Percentiles rank a stretch among this genome's conserved stretches.
phyloP scores from a whole-genome alignment of 345 rosid species.

The Gossypium raimondii region DNA sequence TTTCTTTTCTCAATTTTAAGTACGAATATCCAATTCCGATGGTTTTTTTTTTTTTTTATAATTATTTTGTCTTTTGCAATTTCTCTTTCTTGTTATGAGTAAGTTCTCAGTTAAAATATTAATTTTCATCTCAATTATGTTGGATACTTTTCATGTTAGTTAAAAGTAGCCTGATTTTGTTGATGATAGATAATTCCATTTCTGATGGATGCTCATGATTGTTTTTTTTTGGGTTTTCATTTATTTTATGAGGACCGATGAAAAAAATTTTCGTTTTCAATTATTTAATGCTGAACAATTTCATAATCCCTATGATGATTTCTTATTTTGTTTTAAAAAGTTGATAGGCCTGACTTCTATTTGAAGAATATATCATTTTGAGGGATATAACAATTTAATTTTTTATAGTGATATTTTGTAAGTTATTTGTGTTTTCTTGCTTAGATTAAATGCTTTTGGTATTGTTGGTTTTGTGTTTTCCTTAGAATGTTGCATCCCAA shows the following conservation, averaged over 20 bases:
- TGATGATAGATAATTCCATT: background rate
- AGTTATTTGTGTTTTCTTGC: background rate
- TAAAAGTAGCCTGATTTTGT: background rate
- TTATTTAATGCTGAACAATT: background rate
- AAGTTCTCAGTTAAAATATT: background rate
- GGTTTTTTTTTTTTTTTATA: too few species aligned
- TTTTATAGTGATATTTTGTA: background rate
- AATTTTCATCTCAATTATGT: background rate
- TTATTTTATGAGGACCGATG: background rate
- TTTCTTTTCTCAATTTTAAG: background rate
- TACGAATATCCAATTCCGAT: background rate
- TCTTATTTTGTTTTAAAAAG: background rate
- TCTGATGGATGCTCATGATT: background rate
- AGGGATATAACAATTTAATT: background rate
- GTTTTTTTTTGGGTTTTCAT: background rate
- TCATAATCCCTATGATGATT: constrained; percentile 10
- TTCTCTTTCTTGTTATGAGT: background rate
- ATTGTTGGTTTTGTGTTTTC: background rate
- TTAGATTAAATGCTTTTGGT: background rate
- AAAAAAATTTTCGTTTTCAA: background rate
- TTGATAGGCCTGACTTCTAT: constrained; percentile 3
- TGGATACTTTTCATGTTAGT: background rate
- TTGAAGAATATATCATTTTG: constrained; percentile 4
- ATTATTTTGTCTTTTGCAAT: background rate
- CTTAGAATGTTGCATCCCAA: background rate